These are phyloP conservation scores for Coemansia sp. DNA, from an alignment of 371 early-diverging fungal species.

Conservation along the genomic window DNA sequence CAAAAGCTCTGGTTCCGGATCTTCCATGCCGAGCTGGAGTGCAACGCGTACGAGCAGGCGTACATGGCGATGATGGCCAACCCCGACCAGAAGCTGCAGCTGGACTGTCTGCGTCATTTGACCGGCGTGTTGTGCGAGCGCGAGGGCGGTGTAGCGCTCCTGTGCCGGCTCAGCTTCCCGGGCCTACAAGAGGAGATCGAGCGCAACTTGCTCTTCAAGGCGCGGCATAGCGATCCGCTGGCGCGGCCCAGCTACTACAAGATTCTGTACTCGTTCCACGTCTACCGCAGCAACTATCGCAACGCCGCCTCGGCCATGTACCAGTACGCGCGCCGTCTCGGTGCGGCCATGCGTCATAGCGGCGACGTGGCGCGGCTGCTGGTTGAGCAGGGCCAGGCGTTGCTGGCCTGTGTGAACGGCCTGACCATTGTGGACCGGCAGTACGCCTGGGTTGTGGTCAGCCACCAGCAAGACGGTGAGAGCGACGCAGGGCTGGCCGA, in stretches of 20 bases:
- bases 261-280: conserved; percentile 56
- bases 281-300: conserved; percentile 55
- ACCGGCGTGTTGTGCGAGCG: conserved; percentile 53
- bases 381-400: conserved; percentile 52
- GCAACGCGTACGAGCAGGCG: conserved; percentile 50
- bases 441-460: conserved; percentile 53
- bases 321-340: conserved; percentile 53
- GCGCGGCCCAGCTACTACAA: conserved; percentile 52
- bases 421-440: conserved; percentile 51
- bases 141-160: conserved; percentile 26
- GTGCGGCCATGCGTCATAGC: conserved; percentile 24
- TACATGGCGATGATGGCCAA: conserved; percentile 52
- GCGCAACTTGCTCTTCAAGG: conserved; percentile 53
- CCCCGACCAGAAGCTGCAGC: conserved; percentile 47
- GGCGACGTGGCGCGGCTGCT: conserved; percentile 41
- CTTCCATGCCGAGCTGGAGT: conserved; percentile 52
- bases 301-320: conserved; percentile 58
- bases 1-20: conserved; percentile 51
- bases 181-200: conserved; percentile 56
- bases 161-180: conserved; percentile 51
- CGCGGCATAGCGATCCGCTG: conserved; percentile 47
- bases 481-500: not conserved
- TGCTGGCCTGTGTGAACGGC: conserved; percentile 55
- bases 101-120: conserved; percentile 54
- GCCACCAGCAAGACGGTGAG: conserved; percentile 8